Conservation (phyloP, 192 early-diverging fungal species). For the Coemansia biformis region DNA sequence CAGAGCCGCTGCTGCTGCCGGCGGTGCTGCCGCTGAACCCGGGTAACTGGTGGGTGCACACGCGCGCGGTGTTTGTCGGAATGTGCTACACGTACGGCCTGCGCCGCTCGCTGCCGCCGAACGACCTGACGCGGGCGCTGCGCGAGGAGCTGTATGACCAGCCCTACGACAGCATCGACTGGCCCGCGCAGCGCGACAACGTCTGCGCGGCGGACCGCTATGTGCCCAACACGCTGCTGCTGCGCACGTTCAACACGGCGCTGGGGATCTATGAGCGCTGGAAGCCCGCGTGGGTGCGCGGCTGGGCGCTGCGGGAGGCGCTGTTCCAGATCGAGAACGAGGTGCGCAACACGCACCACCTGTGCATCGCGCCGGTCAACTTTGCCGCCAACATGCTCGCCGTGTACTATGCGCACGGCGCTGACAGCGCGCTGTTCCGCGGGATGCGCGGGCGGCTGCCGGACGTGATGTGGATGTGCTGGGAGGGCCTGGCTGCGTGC, state of each 20-base stretch:
- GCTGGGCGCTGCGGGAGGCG: slow-evolving; percentile 66
- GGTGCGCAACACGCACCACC: slow-evolving; percentile 80
- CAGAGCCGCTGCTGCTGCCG: slow-evolving; percentile 87
- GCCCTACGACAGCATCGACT: slow-evolving; percentile 81
- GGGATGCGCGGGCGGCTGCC: slow-evolving; percentile 63
- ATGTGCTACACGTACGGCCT: slow-evolving; percentile 90
- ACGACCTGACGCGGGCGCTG: slow-evolving; percentile 67
- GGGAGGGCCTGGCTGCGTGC: slow-evolving; percentile 87
- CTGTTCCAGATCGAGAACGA: slow-evolving; percentile 81
- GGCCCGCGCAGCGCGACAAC: slow-evolving; percentile 76
- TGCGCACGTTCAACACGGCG: slow-evolving; percentile 69
- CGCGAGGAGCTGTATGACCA: slow-evolving; percentile 85
- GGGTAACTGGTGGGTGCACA: slow-evolving; percentile 92
- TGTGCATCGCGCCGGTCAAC: slow-evolving; percentile 94
- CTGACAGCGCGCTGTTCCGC: slow-evolving; percentile 72
- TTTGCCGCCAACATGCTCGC: slow-evolving; percentile 89
- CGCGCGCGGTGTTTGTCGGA: slow-evolving; percentile 86
- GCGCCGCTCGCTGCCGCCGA: slow-evolving; percentile 55
- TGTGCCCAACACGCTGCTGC: slow-evolving; percentile 70
- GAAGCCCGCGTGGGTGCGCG: slow-evolving; percentile 53
- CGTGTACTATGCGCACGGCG: slow-evolving; percentile 79
- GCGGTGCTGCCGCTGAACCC: slow-evolving; percentile 76
- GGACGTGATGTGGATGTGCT: slow-evolving; percentile 92
- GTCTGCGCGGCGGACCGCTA: slow-evolving; percentile 77
- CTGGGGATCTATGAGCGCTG: slow-evolving; percentile 70